Evolutionary conservation across 2,329 filamentous ascomycete species (phyloP), one percentile per base, ranked within the genome.

Genomic region (Colletotrichum chlorophyti): DNA sequence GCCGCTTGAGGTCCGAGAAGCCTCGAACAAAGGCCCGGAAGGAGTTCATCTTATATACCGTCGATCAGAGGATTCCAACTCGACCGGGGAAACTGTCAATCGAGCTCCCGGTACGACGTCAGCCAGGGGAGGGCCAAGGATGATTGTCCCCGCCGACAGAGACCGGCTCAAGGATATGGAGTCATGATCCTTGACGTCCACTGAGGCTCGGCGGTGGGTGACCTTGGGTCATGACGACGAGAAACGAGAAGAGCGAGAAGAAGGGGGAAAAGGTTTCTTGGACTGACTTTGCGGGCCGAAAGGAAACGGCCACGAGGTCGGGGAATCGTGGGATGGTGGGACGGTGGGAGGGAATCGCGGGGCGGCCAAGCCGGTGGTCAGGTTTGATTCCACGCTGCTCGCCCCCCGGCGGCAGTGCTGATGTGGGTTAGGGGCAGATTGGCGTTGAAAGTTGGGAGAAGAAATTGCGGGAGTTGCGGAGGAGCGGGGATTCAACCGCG

Each of bases 381-480:
- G 17, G n/a, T 17, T 21, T 23, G n/a, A 37, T 10, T 15, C 35
- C 19, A 40, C 45, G 52, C 52, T 55, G 41, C 31, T 15, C 8
- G 19, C 49, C 49, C 27, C 27, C 54, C 49, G 21, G 42, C 35
- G 17, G 27, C 35, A 14, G 41, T n/a, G n/a, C n/a, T n/a, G n/a
- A n/a, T n/a, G n/a, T 48, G 49, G 50, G 37, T 31, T 53, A 32
- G 31, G 41, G 32, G 42, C 34, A 49, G 19, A 49, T 40, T 49
- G 51, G 37, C 37, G 19, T 38, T 45, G 23, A 38, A n/a, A 43
- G 21, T 31, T 37, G 23, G 21, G 31, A 32, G 35, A 31, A 31
- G 29, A 54, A 54, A 54, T 41, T 48, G 54, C 50, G 54, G 54
- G 42, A 29, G 35, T 29, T 59, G 55, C 55, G 55, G 55, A 55